These are phyloP conservation scores for Puccinia hordei DNA, from an alignment of 1,284 basidiomycete species.

Conservation along the genomic window DNA sequence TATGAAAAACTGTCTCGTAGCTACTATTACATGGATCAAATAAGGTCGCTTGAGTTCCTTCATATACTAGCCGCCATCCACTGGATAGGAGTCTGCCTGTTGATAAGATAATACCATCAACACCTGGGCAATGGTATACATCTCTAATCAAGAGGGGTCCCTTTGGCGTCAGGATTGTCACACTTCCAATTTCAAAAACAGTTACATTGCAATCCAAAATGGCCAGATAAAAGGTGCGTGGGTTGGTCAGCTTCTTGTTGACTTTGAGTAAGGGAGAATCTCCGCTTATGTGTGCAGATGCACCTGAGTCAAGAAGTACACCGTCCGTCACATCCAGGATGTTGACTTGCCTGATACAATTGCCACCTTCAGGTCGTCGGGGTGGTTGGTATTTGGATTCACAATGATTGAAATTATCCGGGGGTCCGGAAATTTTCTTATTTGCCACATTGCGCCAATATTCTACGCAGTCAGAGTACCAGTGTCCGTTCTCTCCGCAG, in stretches of 20 bases:
- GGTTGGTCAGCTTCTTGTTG: not conserved
- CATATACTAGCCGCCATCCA: too few relatives aligned
- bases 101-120: not conserved
- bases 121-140: not conserved
- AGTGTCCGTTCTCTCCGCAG: slow-evolving; percentile 3
- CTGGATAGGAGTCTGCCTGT: not conserved
- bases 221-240: not conserved
- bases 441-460: not conserved
- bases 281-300: slow-evolving; percentile 1
- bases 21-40: not conserved
- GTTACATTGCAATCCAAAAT: not conserved
- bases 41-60: not conserved
- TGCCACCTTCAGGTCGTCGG: not conserved
- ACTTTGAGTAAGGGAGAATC: too few relatives aligned
- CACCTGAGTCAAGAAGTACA: not conserved
- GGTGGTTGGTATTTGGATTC: not conserved
- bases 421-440: not conserved
- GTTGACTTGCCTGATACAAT: not conserved
- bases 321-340: not conserved
- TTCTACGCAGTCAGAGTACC: slow-evolving; percentile 1
- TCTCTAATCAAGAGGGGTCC: not conserved
- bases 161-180: not conserved
- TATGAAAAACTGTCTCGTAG: not conserved
- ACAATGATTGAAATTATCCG: not conserved
- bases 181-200: not conserved